Evolutionary conservation across 2,329 filamentous ascomycete species (phyloP).

Genomic region (Aspergillus fischeri): DNA sequence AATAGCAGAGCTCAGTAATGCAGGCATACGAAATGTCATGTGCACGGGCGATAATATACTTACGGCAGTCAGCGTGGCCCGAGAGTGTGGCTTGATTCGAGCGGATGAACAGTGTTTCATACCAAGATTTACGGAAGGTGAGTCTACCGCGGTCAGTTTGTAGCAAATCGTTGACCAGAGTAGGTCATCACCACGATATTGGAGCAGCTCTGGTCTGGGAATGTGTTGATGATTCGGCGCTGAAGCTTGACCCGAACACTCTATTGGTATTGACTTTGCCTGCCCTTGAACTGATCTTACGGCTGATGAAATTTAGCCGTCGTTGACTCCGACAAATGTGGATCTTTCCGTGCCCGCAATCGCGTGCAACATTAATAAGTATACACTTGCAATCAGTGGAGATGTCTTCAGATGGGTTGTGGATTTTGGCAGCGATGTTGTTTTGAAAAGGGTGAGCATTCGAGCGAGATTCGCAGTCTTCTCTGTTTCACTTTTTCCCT

Average conservation of each 20-base stretch:
- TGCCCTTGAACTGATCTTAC: background rate
- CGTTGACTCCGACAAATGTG: slow-evolving; percentile 63
- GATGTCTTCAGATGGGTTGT: slow-evolving; percentile 97
- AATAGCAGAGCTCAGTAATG: slow-evolving; percentile 73
- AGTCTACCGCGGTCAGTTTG: slow-evolving; percentile 9
- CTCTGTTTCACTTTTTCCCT: background rate
- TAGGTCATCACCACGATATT: slow-evolving; percentile 68
- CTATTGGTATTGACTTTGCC: slow-evolving; percentile 53
- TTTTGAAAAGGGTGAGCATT: slow-evolving; percentile 62
- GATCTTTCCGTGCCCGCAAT: slow-evolving; percentile 85
- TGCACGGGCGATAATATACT: slow-evolving; percentile 97
- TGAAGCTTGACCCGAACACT: slow-evolving; percentile 72
- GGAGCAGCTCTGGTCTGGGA: slow-evolving; percentile 79
- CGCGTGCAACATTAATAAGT: slow-evolving; percentile 75
- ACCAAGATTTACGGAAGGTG: slow-evolving; percentile 76
- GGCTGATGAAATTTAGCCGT: slow-evolving; percentile 52
- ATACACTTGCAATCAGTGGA: slow-evolving; percentile 82
- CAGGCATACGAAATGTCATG: slow-evolving; percentile 88
- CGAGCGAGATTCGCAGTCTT: background rate
- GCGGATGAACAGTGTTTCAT: slow-evolving; percentile 85
- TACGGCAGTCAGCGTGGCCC: slow-evolving; percentile 90
- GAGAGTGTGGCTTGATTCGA: slow-evolving; percentile 81
- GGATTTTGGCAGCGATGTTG: slow-evolving; percentile 78
- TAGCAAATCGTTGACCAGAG: background rate
- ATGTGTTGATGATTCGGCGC: slow-evolving; percentile 82